A percentile compares a stretch with the other conserved stretches of the same genome.
These are phyloP conservation scores for Pythium phragmiticola DNA, from an alignment of 352 stramenopile genomes.

Conservation along the genomic window DNA sequence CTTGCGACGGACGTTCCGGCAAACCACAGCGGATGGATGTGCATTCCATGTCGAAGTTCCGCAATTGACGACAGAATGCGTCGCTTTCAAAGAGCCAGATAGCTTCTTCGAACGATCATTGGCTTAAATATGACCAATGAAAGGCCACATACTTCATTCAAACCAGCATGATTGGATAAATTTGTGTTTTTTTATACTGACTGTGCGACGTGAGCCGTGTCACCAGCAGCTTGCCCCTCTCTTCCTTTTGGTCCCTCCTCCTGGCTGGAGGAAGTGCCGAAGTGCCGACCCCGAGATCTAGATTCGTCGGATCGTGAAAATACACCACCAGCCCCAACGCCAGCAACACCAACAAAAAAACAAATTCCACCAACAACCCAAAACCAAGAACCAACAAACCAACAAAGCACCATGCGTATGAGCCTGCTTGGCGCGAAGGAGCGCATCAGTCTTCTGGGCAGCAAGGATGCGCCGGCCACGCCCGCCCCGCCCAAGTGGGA, in stretches of 20 bases:
- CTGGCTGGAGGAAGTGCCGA: neutral
- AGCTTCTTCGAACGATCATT: neutral
- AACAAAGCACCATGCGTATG: constrained; percentile 6
- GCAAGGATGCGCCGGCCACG: neutral
- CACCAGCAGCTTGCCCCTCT: no score
- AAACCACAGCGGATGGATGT: neutral
- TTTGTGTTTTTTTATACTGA: neutral
- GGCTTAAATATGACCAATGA: neutral
- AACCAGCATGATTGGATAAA: no score
- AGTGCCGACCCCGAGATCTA: no score
- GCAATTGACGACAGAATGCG: neutral
- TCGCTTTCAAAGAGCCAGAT: neutral
- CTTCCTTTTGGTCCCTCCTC: neutral
- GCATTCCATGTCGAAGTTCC: neutral
- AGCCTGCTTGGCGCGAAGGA: neutral
- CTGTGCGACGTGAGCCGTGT: neutral
- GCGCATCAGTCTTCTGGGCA: neutral
- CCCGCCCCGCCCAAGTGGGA: constrained; percentile 12
- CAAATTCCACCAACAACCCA: neutral
- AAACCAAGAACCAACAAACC: neutral
- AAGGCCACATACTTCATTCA: neutral
- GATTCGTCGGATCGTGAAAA: no score
- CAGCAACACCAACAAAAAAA: neutral
- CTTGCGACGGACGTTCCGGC: neutral
- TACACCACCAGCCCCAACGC: neutral